Evolutionary conservation across 179 eudicot genomes (phyloP).

Genomic region (Actinidia polygama): DNA sequence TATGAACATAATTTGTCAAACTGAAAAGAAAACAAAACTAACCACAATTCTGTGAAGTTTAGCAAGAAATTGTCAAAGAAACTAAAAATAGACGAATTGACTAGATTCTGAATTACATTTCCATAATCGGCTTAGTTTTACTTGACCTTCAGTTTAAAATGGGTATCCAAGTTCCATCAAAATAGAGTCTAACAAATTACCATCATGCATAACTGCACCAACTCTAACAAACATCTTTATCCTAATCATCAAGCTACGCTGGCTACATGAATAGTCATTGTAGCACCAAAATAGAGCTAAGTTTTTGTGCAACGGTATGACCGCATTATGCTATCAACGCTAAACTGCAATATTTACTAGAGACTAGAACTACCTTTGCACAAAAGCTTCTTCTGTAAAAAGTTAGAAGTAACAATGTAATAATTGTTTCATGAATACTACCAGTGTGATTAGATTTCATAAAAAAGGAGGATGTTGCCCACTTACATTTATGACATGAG

Average conservation of each 20-base stretch:
- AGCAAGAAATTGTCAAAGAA: not conserved
- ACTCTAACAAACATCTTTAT: not conserved
- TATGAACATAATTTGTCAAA: no score
- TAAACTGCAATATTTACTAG: not conserved
- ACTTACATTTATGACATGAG: slow-evolving; percentile 43
- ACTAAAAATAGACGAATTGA: no score
- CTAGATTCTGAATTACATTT: no score
- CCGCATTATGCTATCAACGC: not conserved
- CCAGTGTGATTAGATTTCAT: not conserved
- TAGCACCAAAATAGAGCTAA: not conserved
- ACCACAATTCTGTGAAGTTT: not conserved
- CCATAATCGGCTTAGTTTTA: no score
- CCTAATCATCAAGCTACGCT: not conserved
- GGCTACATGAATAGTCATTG: not conserved
- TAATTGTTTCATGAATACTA: no score
- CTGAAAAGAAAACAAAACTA: not conserved
- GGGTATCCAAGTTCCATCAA: no score
- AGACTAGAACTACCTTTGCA: not conserved
- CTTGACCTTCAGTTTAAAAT: no score
- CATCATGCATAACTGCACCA: no score
- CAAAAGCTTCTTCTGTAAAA: no score
- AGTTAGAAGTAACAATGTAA: not conserved
- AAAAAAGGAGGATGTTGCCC: not conserved
- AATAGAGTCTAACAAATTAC: no score
- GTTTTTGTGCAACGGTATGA: not conserved